phyloP scores from a whole-genome alignment of 2,329 filamentous ascomycete species.

The Bipolaris cookei region DNA sequence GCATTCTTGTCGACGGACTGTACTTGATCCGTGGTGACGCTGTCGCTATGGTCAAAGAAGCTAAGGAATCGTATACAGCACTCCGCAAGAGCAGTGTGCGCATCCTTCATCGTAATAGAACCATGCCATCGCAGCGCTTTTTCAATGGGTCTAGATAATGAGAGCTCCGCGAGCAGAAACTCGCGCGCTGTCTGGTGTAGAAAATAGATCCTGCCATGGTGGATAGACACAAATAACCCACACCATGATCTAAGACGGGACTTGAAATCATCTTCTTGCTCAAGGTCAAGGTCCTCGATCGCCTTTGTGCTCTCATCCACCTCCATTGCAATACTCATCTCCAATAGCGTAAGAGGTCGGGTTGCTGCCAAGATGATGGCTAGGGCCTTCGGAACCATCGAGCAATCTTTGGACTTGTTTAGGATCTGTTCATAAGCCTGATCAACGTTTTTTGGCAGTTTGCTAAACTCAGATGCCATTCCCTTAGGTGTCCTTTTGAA shows the following conservation, averaged over 20 bases:
- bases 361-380: neutral
- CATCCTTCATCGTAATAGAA: neutral
- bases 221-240: neutral
- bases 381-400: neutral
- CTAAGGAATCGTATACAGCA: neutral
- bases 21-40: neutral
- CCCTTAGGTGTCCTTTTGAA: slow-evolving; percentile 23
- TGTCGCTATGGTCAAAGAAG: neutral
- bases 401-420: slow-evolving; percentile 19
- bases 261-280: neutral
- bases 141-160: neutral
- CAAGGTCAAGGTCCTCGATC: neutral
- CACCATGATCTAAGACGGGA: neutral
- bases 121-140: neutral
- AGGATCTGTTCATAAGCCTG: slow-evolving; percentile 25
- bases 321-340: neutral
- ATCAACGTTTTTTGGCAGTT: slow-evolving; percentile 19
- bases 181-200: neutral
- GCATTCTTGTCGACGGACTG: neutral
- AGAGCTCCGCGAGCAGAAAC: neutral
- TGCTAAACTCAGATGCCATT: slow-evolving; percentile 7
- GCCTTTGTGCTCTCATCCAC: neutral
- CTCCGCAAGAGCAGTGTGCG: neutral
- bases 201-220: neutral
- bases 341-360: neutral